phyloP scores from a whole-genome alignment of 352 stramenopile genomes.

The Phytopythium cucurbitacearum region DNA sequence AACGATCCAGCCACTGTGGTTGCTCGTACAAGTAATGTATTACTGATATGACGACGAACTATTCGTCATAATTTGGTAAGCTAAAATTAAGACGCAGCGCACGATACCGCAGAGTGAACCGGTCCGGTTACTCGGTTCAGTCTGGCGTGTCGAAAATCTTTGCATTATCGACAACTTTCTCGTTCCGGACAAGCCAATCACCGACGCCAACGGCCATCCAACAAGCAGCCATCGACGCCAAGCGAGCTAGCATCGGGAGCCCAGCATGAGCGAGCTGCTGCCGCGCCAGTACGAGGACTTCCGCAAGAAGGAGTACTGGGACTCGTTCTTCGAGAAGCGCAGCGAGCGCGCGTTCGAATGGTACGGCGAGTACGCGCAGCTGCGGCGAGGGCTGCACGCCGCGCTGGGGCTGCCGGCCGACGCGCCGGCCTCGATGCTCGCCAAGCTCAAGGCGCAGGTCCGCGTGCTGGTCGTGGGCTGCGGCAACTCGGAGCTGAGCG shows the following conservation, averaged over 20 bases:
- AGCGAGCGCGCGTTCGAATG: slow-evolving; percentile 74
- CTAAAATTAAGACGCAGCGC: too few species aligned
- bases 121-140: too few species aligned
- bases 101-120: too few species aligned
- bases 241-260: neutral
- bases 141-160: too few species aligned
- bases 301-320: slow-evolving; percentile 69
- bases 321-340: slow-evolving; percentile 69
- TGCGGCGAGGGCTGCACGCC: slow-evolving; percentile 29
- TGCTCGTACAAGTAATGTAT: too few species aligned
- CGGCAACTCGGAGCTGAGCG: slow-evolving; percentile 71
- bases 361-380: slow-evolving; percentile 59
- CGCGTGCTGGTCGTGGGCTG: slow-evolving; percentile 72
- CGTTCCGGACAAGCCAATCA: too few species aligned
- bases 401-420: slow-evolving; percentile 23
- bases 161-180: too few species aligned
- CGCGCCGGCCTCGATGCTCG: slow-evolving; percentile 17
- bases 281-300: slow-evolving; percentile 53
- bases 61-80: too few species aligned
- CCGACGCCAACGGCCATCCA: too few species aligned
- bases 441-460: slow-evolving; percentile 32
- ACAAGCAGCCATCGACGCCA: neutral
- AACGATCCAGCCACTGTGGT: too few species aligned
- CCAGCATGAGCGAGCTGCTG: slow-evolving; percentile 29
- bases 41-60: too few species aligned